Evolutionary conservation across 2,329 filamentous ascomycete genomes (phyloP).

Genomic region (Fusarium tricinctum): DNA sequence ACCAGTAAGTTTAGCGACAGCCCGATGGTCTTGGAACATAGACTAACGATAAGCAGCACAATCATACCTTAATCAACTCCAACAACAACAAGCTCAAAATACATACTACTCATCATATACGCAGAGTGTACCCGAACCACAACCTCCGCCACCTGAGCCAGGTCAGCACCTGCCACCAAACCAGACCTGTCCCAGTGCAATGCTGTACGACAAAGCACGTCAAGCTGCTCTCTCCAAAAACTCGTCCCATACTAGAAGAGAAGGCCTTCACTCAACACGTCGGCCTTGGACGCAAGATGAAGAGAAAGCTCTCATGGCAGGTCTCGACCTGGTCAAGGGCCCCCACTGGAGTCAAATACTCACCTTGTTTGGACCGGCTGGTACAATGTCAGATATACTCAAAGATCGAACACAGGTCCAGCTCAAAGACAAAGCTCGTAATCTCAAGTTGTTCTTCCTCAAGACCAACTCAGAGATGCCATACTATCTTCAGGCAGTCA

Average conservation of each 20-base stretch:
- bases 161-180: conserved; percentile 66
- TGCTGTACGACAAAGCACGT: conserved; percentile 70
- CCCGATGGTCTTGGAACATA: conserved; percentile 1
- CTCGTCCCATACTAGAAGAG: conserved; percentile 67
- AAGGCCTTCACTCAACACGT: conserved; percentile 73
- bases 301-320: conserved; percentile 90
- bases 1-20: conserved; percentile 51
- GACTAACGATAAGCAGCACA: conserved; percentile 55
- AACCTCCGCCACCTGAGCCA: conserved; percentile 48
- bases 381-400: conserved; percentile 83
- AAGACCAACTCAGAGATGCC: conserved; percentile 94
- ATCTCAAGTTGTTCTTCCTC: conserved; percentile 90
- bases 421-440: conserved; percentile 91
- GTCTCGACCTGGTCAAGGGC: conserved; percentile 88
- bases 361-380: conserved; percentile 83
- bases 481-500: conserved; percentile 87
- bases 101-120: conserved; percentile 54
- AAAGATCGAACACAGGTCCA: conserved; percentile 93
- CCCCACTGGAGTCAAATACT: conserved; percentile 96
- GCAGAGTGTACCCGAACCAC: conserved; percentile 55
- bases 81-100: conserved; percentile 56
- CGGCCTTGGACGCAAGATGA: conserved; percentile 91
- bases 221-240: conserved; percentile 71
- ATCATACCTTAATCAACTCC: conserved; percentile 56
- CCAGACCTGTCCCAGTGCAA: conserved; percentile 67